Evolutionary conservation across 345 rosid genomes (phyloP).

Genomic region (Syzygium grande): DNA sequence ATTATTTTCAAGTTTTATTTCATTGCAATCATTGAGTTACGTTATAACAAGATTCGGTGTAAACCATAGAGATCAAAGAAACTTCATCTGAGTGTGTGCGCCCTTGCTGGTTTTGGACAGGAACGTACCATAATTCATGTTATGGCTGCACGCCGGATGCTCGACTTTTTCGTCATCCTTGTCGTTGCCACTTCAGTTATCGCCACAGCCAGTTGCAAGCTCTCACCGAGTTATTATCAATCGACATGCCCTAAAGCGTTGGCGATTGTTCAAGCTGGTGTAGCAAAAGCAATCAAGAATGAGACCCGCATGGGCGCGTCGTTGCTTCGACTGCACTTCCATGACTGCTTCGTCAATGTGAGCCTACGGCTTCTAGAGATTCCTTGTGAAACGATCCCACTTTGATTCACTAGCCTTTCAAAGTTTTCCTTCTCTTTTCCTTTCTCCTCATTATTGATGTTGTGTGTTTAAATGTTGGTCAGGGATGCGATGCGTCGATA

Average conservation of each 20-base stretch:
- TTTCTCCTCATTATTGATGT: neutral
- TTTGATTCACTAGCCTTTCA: neutral
- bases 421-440: neutral
- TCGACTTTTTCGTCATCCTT: neutral
- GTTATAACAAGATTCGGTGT: neutral
- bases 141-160: neutral
- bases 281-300: conserved; percentile 40
- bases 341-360: conserved; percentile 89
- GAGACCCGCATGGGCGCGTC: conserved; percentile 69
- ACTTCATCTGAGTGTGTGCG: neutral
- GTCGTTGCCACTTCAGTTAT: neutral
- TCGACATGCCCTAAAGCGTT: conserved; percentile 67
- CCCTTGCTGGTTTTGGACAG: neutral
- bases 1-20: neutral
- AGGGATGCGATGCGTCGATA: conserved; percentile 86
- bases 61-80: neutral
- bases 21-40: neutral
- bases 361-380: neutral
- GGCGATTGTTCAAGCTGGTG: conserved; percentile 38
- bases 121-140: neutral
- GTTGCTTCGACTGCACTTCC: conserved; percentile 84
- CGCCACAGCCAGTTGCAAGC: conserved; percentile 11
- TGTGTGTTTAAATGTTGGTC: neutral
- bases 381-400: neutral
- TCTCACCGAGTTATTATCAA: conserved; percentile 53